Conservation (phyloP, 371 early-diverging fungal genomes). For the Entomophthora muscae region DNA sequence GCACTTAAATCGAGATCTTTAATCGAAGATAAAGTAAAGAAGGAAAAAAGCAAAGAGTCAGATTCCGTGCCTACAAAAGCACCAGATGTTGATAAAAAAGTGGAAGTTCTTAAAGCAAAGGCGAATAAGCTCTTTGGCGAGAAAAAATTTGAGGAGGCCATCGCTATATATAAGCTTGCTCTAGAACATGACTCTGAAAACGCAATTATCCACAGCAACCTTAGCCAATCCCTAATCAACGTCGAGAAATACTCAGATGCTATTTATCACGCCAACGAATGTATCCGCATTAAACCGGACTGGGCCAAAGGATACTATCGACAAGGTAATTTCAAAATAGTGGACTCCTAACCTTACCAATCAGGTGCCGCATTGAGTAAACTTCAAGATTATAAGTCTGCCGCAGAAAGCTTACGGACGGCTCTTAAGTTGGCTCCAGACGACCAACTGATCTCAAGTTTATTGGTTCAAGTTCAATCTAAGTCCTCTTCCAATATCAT, state of each 20-base stretch:
- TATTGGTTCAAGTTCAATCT: not conserved
- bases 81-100: not conserved
- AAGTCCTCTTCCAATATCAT: not conserved
- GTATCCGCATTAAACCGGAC: slow-evolving; percentile 9
- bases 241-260: slow-evolving; percentile 8
- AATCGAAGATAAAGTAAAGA: not conserved
- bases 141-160: not conserved
- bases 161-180: not conserved
- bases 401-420: not conserved
- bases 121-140: not conserved
- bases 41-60: not conserved
- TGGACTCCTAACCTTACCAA: not conserved
- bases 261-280: slow-evolving; percentile 10
- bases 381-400: not conserved
- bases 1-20: not conserved
- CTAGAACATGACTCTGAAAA: not conserved
- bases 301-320: slow-evolving; percentile 13
- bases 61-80: not conserved
- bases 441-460: not conserved
- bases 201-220: slow-evolving; percentile 3
- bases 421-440: not conserved
- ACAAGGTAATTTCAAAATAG: slow-evolving; percentile 10
- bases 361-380: not conserved
- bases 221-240: not conserved
- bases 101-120: not conserved